Percentiles rank a stretch among this genome's conserved stretches.
These are phyloP conservation scores for Oidiodendron maius DNA, from an alignment of 495 filamentous ascomycete species.

Conservation along the genomic window DNA sequence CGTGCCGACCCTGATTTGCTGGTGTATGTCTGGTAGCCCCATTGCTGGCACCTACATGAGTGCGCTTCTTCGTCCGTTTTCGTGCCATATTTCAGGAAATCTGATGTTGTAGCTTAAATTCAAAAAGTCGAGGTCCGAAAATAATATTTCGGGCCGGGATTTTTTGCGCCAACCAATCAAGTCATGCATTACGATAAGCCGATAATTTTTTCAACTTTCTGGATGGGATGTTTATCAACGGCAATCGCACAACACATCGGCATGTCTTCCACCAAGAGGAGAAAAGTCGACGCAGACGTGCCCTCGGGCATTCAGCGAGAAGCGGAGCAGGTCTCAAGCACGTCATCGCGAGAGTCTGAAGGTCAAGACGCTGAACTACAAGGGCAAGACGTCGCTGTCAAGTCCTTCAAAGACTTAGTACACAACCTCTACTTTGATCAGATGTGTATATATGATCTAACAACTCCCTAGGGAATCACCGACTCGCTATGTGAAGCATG, in stretches of 20 bases:
- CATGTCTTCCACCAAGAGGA: constrained; percentile 24
- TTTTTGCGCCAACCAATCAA: constrained; percentile 17
- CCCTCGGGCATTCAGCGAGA: constrained; percentile 11
- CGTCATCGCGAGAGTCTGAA: constrained; percentile 9
- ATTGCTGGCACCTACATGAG: constrained; percentile 68
- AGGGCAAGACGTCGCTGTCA: constrained; percentile 25
- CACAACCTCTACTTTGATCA: constrained; percentile 4
- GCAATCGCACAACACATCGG: not conserved
- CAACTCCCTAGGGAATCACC: constrained; percentile 60
- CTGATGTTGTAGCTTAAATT: constrained; percentile 8
- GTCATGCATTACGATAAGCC: constrained; percentile 16
- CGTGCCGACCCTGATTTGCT: constrained; percentile 18
- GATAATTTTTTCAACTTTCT: constrained; percentile 18
- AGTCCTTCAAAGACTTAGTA: constrained; percentile 75
- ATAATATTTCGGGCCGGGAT: constrained; percentile 6
- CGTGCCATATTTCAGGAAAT: constrained; percentile 58
- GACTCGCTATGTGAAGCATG: constrained; percentile 86
- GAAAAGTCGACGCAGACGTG: constrained; percentile 16
- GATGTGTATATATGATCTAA: not conserved
- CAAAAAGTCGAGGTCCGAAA: constrained; percentile 13
- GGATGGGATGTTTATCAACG: not conserved
- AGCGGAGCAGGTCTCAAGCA: not conserved
- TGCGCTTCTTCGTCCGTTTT: constrained; percentile 80
- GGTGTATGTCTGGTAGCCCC: constrained; percentile 26
- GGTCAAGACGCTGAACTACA: constrained; percentile 7